phyloP scores from a whole-genome alignment of 495 filamentous ascomycete genomes.

The Staphylotrichum tortipilum region DNA sequence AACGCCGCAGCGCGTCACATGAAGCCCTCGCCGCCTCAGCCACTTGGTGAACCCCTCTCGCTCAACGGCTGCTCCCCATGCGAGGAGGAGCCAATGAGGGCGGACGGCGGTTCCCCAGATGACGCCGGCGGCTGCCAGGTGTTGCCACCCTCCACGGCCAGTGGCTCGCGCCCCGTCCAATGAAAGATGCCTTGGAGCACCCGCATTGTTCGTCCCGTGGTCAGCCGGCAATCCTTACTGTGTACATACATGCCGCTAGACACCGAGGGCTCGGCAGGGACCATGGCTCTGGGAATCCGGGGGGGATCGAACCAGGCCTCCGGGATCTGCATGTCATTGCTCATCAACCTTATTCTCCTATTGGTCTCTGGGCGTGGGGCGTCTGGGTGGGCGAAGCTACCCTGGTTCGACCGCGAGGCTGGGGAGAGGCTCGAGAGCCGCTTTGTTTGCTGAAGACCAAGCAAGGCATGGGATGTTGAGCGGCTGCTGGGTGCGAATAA shows the following conservation, averaged over 20 bases:
- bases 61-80: slow-evolving; percentile 8
- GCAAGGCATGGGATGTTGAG: too few relatives aligned
- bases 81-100: slow-evolving; percentile 12
- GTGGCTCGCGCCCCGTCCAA: not conserved
- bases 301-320: not conserved
- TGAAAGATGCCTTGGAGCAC: too few relatives aligned
- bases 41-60: slow-evolving; percentile 1
- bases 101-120: not conserved
- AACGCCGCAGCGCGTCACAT: slow-evolving; percentile 8
- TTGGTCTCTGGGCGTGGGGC: not conserved
- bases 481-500: too few relatives aligned
- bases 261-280: not conserved
- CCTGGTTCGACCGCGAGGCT: not conserved
- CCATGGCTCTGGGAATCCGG: not conserved
- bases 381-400: not conserved
- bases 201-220: too few relatives aligned
- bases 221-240: too few relatives aligned
- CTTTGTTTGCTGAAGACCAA: too few relatives aligned
- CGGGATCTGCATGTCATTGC: slow-evolving; percentile 11
- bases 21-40: slow-evolving; percentile 5
- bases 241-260: slow-evolving; percentile 14
- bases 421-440: not conserved
- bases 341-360: not conserved
- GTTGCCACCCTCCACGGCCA: not conserved
- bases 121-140: not conserved